Base-by-base conservation (phyloP, 1,139 yeast genomes). In the Magnusiomyces sp. region DNA sequence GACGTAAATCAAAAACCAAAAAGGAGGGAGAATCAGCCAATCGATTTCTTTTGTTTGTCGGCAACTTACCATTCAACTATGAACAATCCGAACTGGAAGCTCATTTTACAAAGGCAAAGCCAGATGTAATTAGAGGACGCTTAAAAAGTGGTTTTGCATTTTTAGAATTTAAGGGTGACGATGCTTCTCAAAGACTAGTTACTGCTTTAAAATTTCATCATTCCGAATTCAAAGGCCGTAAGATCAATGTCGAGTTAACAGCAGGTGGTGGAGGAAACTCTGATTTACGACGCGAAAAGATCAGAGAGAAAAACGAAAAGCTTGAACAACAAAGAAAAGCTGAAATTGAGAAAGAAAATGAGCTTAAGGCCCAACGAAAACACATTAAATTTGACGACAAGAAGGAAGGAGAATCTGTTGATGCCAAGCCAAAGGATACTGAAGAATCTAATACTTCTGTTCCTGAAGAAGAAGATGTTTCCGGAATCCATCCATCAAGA, bases 211-310 rank as follows among this genome's bases (percentile, higher is more conserved):
- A 83, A 56, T 75, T 86, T 74, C 96, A 92, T 66, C 95, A 87
- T 65, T 74, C 90, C 4, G 62, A 71, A 14, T 65, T 90, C 53
- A 75, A 79, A 54, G 74, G 77, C 50, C 75, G 96, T 56, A 85
- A 81, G 64, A 88, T 92, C 62, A 92, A 92, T 62, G 97, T 92
- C 34, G 98, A 92, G 67, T 75, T 92, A 60, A 92, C 97, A 1
- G 98, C 88, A 45, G 98, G 98, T 48, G 98, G 98, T 45, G 98
- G 98, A 43, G 98, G 98, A 47, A 90, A 90, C 66, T 81, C 95
- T 6, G 74, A 75, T 50, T 74, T 71, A 39, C 74, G 98, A 58
- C 63, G 79, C 52, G 76, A 76, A 46, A 92, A 92, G 69, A 75
- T 92, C 59, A 79, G 79, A 62, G 79, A 76, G 48, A 90, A 92